Evolutionary conservation across 75 land plant genomes (phyloP).

Genomic region (Adiantum capillusveneris): DNA sequence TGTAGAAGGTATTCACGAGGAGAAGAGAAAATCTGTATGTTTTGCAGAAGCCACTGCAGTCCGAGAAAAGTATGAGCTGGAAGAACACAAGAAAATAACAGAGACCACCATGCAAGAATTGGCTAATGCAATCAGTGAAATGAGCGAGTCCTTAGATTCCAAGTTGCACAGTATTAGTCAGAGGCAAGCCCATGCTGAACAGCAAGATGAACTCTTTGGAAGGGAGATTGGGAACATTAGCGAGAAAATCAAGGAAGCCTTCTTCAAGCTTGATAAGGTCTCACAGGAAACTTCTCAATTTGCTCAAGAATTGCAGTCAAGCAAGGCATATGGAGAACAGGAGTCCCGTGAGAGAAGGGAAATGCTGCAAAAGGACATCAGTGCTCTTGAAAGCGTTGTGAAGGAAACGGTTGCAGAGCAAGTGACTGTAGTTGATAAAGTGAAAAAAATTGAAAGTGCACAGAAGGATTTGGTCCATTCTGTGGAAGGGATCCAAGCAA

Average conservation of each 20-base stretch:
- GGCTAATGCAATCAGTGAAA: neutral
- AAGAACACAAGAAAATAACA: neutral
- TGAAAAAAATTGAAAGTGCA: conserved; percentile 8
- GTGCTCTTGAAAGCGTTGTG: conserved; percentile 1
- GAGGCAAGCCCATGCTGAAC: neutral
- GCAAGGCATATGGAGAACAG: neutral
- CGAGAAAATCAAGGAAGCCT: neutral
- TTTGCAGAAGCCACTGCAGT: neutral
- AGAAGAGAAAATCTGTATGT: conserved; percentile 8
- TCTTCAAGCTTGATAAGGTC: neutral
- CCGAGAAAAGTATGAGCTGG: neutral
- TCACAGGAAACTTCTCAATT: neutral
- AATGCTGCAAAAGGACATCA: neutral
- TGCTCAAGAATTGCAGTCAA: neutral
- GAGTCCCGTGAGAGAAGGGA: neutral
- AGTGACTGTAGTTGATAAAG: neutral
- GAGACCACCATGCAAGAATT: neutral
- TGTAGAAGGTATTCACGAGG: conserved; percentile 13
- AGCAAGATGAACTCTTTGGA: neutral
- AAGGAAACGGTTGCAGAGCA: conserved; percentile 6
- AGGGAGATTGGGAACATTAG: neutral
- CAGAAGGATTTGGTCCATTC: conserved; percentile 10
- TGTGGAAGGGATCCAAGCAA: conserved; percentile 16
- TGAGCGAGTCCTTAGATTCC: neutral
- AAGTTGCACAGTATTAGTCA: neutral